A percentile compares a stretch with the other conserved stretches of the same genome.
phyloP scores from a whole-genome alignment of 176 grass and related monocot genomes.

The Rhynchospora pubera region DNA sequence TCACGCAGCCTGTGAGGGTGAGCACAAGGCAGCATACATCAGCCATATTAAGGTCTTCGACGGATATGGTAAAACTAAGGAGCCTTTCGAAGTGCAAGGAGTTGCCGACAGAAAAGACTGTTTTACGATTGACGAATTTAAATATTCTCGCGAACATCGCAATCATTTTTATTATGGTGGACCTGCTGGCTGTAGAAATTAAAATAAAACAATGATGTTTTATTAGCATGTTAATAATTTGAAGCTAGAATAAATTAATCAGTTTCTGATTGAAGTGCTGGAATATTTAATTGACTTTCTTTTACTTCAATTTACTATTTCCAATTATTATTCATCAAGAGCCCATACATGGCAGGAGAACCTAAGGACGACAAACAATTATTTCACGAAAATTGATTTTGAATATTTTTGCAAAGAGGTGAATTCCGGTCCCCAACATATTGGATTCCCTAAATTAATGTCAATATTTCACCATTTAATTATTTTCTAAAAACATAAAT shows the following conservation, averaged over 20 bases:
- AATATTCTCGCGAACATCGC: no score
- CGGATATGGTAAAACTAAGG: neutral
- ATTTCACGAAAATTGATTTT: no score
- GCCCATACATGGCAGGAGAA: no score
- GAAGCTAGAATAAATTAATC: neutral
- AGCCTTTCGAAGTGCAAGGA: neutral
- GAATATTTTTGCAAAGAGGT: no score
- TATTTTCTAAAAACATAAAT: no score
- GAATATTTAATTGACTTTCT: no score
- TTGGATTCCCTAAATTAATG: no score
- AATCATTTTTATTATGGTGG: constrained; percentile 16
- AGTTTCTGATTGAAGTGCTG: neutral
- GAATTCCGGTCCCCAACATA: no score
- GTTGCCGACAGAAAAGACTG: neutral
- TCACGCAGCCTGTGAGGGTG: neutral
- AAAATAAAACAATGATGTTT: neutral
- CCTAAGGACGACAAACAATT: no score
- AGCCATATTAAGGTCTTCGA: neutral
- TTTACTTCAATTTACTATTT: no score
- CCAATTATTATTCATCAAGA: no score
- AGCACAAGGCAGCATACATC: constrained; percentile 16
- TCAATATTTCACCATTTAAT: no score
- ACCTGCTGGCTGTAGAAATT: neutral
- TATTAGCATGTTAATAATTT: neutral
- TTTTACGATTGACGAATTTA: neutral